Percentiles rank a stretch among this genome's conserved stretches.
Evolutionary conservation across 352 stramenopile species (phyloP).

Genomic region (Achlya hypogyna): DNA sequence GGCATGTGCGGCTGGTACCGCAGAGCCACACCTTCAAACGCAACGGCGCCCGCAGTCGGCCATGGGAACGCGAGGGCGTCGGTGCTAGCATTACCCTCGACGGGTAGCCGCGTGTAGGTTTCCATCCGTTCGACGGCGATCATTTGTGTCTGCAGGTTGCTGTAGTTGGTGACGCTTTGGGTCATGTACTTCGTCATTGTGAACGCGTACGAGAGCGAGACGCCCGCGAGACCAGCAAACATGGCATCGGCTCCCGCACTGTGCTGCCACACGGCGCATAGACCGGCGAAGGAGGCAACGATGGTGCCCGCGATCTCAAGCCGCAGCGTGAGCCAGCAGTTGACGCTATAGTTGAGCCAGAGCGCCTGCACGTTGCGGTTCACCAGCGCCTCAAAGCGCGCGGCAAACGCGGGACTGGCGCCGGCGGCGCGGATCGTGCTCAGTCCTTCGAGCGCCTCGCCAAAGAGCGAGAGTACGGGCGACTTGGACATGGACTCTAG

Average conservation of each 20-base stretch:
- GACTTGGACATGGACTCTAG: conserved; percentile 55
- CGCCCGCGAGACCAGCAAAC: conserved; percentile 1
- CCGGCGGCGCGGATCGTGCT: conserved; percentile 63
- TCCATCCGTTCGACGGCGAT: conserved; percentile 60
- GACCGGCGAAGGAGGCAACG: conserved; percentile 85
- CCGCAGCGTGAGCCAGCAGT: conserved; percentile 93
- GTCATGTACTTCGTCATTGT: conserved; percentile 16
- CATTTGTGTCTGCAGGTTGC: conserved; percentile 69
- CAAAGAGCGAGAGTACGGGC: conserved; percentile 90
- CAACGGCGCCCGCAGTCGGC: conserved; percentile 51
- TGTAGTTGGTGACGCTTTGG: conserved; percentile 9
- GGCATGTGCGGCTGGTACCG: conserved; percentile 46
- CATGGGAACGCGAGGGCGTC: conserved; percentile 25
- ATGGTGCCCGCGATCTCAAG: conserved; percentile 75
- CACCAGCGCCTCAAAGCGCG: conserved; percentile 30
- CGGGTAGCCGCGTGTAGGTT: background rate
- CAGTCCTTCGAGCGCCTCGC: conserved; percentile 81
- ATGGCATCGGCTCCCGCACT: background rate
- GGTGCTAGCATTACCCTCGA: background rate
- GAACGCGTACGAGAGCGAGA: conserved; percentile 11
- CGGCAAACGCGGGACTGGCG: conserved; percentile 39
- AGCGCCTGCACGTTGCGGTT: conserved; percentile 81
- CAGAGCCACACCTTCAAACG: conserved; percentile 56
- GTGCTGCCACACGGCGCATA: conserved; percentile 77
- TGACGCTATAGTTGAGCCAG: conserved; percentile 83